Base-by-base conservation (phyloP, 2,329 filamentous ascomycete species). In the Bisporella sp. region DNA sequence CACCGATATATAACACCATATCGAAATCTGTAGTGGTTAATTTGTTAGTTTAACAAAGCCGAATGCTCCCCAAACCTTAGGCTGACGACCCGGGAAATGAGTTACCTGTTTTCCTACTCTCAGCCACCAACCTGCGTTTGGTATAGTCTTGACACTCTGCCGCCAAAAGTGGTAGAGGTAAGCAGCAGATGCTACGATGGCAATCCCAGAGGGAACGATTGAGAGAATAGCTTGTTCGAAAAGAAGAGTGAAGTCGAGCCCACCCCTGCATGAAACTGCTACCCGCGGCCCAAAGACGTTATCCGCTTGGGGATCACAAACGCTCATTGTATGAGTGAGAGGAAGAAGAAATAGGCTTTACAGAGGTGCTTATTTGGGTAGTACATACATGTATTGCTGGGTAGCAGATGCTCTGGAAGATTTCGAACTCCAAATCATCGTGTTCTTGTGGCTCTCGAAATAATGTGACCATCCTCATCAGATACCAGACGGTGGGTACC, bases 121-220 rank as follows among this genome's bases (percentile, higher is more conserved):
- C 12, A 51, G 31, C 33, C 54, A 42, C 30, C 46, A 55, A 6
- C 32, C 31, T 11, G 40, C 45, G 7, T 49, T 31, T 12, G 47
- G 29, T 13, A 29, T 47, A 30, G 35, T 39, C 35, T 39, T 39
- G 35, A 13, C 35, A 3, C 9, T 39, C 13, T 39, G 35, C 9
- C 35, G 35, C 9, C 9, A 13, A 39, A 39, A 13, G 3, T 39
- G 13, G 35, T 13, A 9, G 9, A 39, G 13, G 35, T 39, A 39
- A 9, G 9, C 35, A 13, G 35, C 35, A 13, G 35, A 39, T 39
- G 13, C 13, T 13, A 39, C 9, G 35, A 39, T 39, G 35, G 13
- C 9, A 13, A 13, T 39, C 35, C 9, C 35, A 11, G 35, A 39
- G 35, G 35, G 35, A 13, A 39, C 35, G 35, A 13, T 39, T 9